A percentile compares a stretch with the other conserved stretches of the same genome.
Evolutionary conservation across 2,329 filamentous ascomycete genomes (phyloP).

Genomic region (Phyllosticta paracitricarpa): DNA sequence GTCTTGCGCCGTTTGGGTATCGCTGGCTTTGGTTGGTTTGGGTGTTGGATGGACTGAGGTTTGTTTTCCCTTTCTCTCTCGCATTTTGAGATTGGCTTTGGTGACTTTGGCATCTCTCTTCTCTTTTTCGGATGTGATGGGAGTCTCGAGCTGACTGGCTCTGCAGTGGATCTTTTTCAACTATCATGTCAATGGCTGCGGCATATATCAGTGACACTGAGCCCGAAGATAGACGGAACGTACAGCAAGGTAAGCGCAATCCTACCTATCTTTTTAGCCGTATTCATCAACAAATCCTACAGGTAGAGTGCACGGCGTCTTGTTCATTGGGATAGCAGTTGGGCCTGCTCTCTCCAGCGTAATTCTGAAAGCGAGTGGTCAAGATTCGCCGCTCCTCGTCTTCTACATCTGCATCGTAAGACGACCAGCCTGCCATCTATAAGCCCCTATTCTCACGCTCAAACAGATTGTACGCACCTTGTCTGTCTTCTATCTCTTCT

Average conservation of each 20-base stretch:
- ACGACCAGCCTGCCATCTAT: background rate
- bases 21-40: slow-evolving; percentile 12
- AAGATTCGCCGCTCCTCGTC: slow-evolving; percentile 9
- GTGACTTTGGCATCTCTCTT: background rate
- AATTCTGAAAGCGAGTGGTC: slow-evolving; percentile 1
- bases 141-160: background rate
- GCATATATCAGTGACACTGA: slow-evolving; percentile 13
- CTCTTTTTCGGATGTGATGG: background rate
- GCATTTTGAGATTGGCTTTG: background rate
- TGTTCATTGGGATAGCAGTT: slow-evolving; percentile 13
- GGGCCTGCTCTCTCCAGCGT: slow-evolving; percentile 10
- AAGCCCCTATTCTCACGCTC: background rate
- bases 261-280: background rate
- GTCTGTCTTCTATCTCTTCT: slow-evolving; percentile 10
- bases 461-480: slow-evolving; percentile 8
- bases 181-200: slow-evolving; percentile 13
- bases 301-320: slow-evolving; percentile 12
- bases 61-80: background rate
- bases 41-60: slow-evolving; percentile 12
- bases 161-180: slow-evolving; percentile 10
- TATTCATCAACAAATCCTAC: background rate
- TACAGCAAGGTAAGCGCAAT: slow-evolving; percentile 9
- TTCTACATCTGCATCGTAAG: slow-evolving; percentile 13
- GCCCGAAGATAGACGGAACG: slow-evolving; percentile 8
- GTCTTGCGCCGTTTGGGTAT: background rate